Percentiles rank a stretch among this genome's conserved stretches.
phyloP scores from a whole-genome alignment of 2,329 filamentous ascomycete genomes.

The Arthrinium puccinioides region DNA sequence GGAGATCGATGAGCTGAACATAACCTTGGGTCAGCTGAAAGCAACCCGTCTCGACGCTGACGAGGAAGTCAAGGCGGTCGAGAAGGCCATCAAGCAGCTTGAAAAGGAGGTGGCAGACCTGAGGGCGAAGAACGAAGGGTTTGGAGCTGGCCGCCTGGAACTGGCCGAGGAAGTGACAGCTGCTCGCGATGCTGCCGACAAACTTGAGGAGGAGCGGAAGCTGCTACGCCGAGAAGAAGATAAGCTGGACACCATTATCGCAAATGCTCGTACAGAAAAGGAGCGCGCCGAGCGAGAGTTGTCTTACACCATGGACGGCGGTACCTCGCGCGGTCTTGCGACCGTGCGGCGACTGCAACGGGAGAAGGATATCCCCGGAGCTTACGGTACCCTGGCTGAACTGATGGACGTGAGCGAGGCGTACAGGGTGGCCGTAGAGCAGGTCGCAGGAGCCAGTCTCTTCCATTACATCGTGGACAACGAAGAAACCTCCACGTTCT shows the following conservation, averaged over 20 bases:
- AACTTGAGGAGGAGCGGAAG: conserved; percentile 79
- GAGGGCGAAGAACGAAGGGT: conserved; percentile 68
- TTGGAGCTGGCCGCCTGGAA: conserved; percentile 64
- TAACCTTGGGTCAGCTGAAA: conserved; percentile 71
- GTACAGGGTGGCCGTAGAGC: conserved; percentile 85
- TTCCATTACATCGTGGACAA: conserved; percentile 97
- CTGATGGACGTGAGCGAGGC: conserved; percentile 79
- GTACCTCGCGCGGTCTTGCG: conserved; percentile 80
- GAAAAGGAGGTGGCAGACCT: conserved; percentile 67
- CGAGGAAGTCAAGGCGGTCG: conserved; percentile 70
- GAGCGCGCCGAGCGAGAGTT: conserved; percentile 71
- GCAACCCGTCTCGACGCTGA: conserved; percentile 77
- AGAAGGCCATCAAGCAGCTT: conserved; percentile 62
- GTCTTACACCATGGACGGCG: conserved; percentile 80
- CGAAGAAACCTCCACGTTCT: conserved; percentile 74
- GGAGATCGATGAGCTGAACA: conserved; percentile 74
- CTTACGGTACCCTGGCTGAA: conserved; percentile 89
- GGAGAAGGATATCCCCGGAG: conserved; percentile 72
- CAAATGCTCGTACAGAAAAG: conserved; percentile 68
- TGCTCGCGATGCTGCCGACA: conserved; percentile 72
- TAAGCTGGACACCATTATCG: conserved; percentile 70
- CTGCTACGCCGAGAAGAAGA: conserved; percentile 84
- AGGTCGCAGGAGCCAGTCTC: conserved; percentile 83
- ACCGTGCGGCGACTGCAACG: conserved; percentile 77
- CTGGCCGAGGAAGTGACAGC: conserved; percentile 68